Evolutionary conservation across 2,329 filamentous ascomycete genomes (phyloP), one percentile per base, ranked within the genome.

Genomic region (Ilyonectria robusta): DNA sequence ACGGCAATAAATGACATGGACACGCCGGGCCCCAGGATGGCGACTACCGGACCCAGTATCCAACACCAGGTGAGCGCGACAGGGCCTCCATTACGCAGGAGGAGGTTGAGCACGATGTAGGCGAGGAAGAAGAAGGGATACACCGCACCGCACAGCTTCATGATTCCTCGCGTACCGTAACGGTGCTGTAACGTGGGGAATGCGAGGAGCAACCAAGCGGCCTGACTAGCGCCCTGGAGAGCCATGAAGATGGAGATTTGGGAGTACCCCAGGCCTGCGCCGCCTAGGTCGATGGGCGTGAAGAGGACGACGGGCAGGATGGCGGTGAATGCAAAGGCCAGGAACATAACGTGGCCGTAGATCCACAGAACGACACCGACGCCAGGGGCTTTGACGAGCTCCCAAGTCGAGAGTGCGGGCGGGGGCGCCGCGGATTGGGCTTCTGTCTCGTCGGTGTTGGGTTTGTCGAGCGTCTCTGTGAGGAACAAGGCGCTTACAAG

Each of bases 301-400:
- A 87, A 94, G 81, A 89, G 89, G 76, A 91, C 92, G 1, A 95
- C 85, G 0, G 92, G 91, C 1, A 88, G 76, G 44, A 94, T 83
- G 62, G 92, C 91, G 0, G 93, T 95, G 78, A 91, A 95, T 1
- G 89, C 85, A 68, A 92, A 90, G 0, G 89, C 92, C 4, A 95
- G 86, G 2, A 94, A 78, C 86, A 91, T 91, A 46, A 89, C 84
- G 76, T 93, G 88, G 2, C 84, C 85, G 77, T 92, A 93, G 46
- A 91, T 82, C 75, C 87, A 88, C 3, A 95, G 83, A 1, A 93
- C 91, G 29, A 85, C 82, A n/a, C 80, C 80, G 1, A 95, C 91
- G 10, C 91, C 90, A 0, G 91, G 92, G 0, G 86, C 80, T 44
- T 83, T 86, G 62, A 94, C 61, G 11, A 95, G 84, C 37, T 75